Evolutionary conservation across 768 basidiomycete genomes (phyloP), one percentile per base, ranked within the genome.

Genomic region (Daedaleopsis nitida): DNA sequence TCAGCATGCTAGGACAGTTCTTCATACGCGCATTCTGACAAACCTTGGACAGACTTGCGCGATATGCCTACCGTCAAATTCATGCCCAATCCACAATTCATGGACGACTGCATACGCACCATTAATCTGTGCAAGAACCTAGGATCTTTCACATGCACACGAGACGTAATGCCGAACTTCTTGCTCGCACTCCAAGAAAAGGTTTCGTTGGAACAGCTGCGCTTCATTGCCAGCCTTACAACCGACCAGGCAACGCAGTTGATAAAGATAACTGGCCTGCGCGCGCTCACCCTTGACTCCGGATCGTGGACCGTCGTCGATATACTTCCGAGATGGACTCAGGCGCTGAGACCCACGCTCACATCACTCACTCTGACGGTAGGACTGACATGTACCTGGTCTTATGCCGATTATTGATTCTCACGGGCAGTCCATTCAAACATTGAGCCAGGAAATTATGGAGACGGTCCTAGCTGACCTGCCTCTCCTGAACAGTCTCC

Each of bases 281-380:
- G 76, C 12, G 77, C 69, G 23, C 65, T 92, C 16, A 73, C 79
- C 6, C 72, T 92, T 27, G 84, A 90, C 52, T 77, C 72, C 53
- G 82, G 85, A n/a, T 84, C 84, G 3, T 86, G 86, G 85, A 82
- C 81, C 64, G 72, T 87, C 21, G 74, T 88, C 55, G 81, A 88
- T 67, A 65, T 76, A 8, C 68, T 92, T 19, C 86, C 89, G 11
- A 70, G 64, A 21, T 92, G 91, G 89, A 71, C 78, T 2, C 66
- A 67, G 8, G 67, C 68, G 27, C 68, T 87, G 51, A 72, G 73
- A 47, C 69, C 64, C 24, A 83, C 81, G 1, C 73, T 90, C 65
- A 79, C 77, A 2, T 79, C 74, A 34, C 74, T 92, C 64, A 84
- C 84, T 0, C 71, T 92, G 47, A 84, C 76, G 66, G 90, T 91